Percentiles rank a stretch among this genome's conserved stretches.
Evolutionary conservation across 768 basidiomycete species (phyloP).

Genomic region (Strobilomyces echinocephalus): DNA sequence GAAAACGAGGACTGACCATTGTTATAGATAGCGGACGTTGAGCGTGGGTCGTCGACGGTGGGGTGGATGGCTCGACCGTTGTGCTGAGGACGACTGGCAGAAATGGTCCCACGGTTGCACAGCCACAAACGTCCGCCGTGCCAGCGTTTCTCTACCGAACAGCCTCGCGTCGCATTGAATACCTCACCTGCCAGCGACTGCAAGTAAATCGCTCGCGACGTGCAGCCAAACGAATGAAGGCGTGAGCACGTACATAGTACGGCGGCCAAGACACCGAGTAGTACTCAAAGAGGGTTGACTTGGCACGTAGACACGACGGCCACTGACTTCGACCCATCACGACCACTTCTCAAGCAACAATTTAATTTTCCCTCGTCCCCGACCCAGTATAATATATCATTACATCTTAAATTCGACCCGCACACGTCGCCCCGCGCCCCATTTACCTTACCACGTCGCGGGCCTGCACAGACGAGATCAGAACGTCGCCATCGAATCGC

Average conservation of each 20-base stretch:
- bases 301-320: no score
- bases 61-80: conserved; percentile 9
- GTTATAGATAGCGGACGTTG: conserved; percentile 10
- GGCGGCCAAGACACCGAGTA: no score
- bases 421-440: neutral
- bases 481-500: neutral
- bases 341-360: no score
- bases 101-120: conserved; percentile 13
- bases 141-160: no score
- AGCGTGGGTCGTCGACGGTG: conserved; percentile 14
- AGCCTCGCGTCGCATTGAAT: no score
- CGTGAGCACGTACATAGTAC: no score
- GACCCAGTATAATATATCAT: neutral
- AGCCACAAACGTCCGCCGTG: conserved; percentile 3
- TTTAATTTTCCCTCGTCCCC: no score
- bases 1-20: conserved; percentile 23
- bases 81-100: neutral
- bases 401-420: neutral
- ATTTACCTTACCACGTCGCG: conserved; percentile 8
- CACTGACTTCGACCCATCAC: no score
- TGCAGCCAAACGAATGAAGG: no score
- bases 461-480: conserved; percentile 7
- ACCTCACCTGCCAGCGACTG: no score
- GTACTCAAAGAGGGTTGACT: no score
- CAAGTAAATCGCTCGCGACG: no score